These are phyloP conservation scores for Coccinonectria pachysandricola DNA, from an alignment of 2,329 filamentous ascomycete genomes.

Conservation along the genomic window DNA sequence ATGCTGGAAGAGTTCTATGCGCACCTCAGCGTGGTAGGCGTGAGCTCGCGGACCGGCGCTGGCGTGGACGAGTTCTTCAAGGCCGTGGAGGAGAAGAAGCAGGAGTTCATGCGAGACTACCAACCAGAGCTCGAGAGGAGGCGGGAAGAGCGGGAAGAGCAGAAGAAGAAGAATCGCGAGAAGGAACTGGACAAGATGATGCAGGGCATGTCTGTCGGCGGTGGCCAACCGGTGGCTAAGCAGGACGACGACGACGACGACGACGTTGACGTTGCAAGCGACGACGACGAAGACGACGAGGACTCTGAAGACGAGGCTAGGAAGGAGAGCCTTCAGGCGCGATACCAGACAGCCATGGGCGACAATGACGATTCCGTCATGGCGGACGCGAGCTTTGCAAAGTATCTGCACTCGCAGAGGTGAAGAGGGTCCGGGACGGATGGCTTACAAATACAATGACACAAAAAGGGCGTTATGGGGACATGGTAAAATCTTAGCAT, in stretches of 20 bases:
- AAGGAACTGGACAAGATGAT: constrained; percentile 86
- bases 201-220: constrained; percentile 66
- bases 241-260: constrained; percentile 36
- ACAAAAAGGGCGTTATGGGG: constrained; percentile 13
- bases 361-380: constrained; percentile 42
- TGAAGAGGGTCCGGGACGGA: no score
- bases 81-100: constrained; percentile 75
- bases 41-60: constrained; percentile 84
- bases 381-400: constrained; percentile 51
- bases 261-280: constrained; percentile 45
- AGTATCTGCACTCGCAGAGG: constrained; percentile 42
- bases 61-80: constrained; percentile 91
- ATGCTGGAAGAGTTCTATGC: constrained; percentile 97
- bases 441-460: constrained; percentile 6
- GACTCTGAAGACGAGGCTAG: constrained; percentile 50
- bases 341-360: constrained; percentile 67
- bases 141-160: constrained; percentile 62
- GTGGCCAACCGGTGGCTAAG: constrained; percentile 20
- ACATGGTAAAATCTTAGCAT: no score
- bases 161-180: constrained; percentile 61
- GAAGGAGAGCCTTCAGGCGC: constrained; percentile 56
- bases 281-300: constrained; percentile 47
- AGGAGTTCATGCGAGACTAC: constrained; percentile 86
- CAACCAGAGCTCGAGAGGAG: constrained; percentile 80
- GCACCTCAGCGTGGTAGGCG: constrained; percentile 83